Evolutionary conservation across 441 rosid genomes (phyloP), one percentile per base, ranked within the genome.

Genomic region (Populus hybrid): DNA sequence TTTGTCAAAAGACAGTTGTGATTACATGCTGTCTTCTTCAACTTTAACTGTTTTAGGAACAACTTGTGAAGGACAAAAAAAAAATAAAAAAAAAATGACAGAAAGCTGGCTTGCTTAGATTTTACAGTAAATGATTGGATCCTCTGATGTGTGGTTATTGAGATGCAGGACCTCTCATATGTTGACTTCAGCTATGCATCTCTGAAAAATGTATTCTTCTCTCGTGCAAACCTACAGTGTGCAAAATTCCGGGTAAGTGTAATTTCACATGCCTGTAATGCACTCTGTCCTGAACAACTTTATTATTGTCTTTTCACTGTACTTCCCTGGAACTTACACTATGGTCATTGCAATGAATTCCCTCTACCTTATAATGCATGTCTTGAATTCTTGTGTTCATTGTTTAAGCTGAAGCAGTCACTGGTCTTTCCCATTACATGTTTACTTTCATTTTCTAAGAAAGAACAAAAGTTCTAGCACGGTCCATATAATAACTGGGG

Each of bases 101-200:
- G 23, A 69, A 11, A 26, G 69, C 20, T 35, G 3, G 23, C 12
- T 18, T 67, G 8, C 23, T 53, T 67, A 34, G 38, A 12, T 35
- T 72, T 46, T 46, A 46, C 4, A 46, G 57, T 46, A 46, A 70
- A 7, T 57, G 75, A 38, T 50, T 76, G 46, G 14, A 75, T 46
- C 28, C 20, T 24, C 75, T 66, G 57, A 65, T 81, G 71, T 50
- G 67, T 42, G 70, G 26, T 34, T 76, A 67, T 79, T 78, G 50
- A 53, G 72, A n/a, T 83, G 88, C 91, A 93, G 97, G 99, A 95
- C 81, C 89, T 95, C 75, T 92, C 92, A 61, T 78, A 5, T 78
- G 97, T 92, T 70, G 98, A 95, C 83, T 95, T 93, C 88, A 93
- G 98, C 90, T 89, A 82, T 89, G 98, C 95, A 3, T 80, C 90